Evolutionary conservation across 441 rosid species (phyloP).

Genomic region (Geranium incanum): DNA sequence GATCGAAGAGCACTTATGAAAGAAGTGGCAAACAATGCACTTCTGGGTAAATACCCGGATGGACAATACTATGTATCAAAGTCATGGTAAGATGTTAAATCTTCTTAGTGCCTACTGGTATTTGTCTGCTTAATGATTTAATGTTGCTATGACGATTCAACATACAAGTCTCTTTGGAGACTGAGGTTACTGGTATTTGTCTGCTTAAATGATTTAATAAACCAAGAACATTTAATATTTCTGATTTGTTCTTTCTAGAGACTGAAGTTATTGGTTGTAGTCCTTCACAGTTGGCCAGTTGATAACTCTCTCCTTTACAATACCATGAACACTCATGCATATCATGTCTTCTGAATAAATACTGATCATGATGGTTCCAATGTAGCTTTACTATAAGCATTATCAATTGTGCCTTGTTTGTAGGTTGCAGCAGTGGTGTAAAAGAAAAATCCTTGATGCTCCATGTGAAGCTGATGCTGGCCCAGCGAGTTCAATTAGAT

Average conservation of each 20-base stretch:
- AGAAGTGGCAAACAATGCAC: slow-evolving; percentile 54
- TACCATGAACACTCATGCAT: neutral
- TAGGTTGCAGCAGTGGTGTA: slow-evolving; percentile 97
- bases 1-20: slow-evolving; percentile 80
- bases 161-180: neutral
- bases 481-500: slow-evolving; percentile 66
- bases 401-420: slow-evolving; percentile 13
- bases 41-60: slow-evolving; percentile 55
- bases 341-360: neutral
- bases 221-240: slow-evolving; percentile 3
- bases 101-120: slow-evolving; percentile 17
- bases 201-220: too few relatives aligned
- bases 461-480: slow-evolving; percentile 95
- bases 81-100: slow-evolving; percentile 57
- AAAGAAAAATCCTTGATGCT: slow-evolving; percentile 84
- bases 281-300: neutral
- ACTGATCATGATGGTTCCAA: neutral
- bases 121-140: neutral
- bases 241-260: neutral
- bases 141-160: slow-evolving; percentile 3
- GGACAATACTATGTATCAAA: slow-evolving; percentile 70
- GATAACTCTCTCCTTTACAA: neutral
- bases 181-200: neutral
- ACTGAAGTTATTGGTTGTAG: neutral
- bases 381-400: slow-evolving; percentile 9